Percentiles rank a stretch among this genome's conserved stretches.
These are phyloP conservation scores for Neckera pumila DNA, from an alignment of 225 moss, liverwort and hornwort genomes.

Conservation along the genomic window DNA sequence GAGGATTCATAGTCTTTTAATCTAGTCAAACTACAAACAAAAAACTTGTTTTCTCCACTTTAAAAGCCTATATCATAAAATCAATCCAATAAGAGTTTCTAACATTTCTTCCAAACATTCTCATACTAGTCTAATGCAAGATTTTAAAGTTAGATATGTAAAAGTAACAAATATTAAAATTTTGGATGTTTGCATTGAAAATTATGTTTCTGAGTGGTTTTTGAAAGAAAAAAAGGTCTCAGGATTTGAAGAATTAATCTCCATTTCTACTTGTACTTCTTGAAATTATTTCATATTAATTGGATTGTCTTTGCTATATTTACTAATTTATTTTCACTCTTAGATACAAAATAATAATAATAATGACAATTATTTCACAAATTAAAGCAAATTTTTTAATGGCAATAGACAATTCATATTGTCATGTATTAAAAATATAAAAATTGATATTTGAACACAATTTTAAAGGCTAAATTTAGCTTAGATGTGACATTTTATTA, in stretches of 20 bases:
- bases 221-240: no score
- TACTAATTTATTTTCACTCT: not conserved
- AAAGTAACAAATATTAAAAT: not conserved
- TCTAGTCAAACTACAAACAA: not conserved
- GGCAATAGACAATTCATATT: not conserved
- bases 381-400: not conserved
- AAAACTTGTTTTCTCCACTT: not conserved
- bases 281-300: not conserved
- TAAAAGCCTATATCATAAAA: not conserved
- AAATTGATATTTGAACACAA: not conserved
- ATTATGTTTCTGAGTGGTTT: not conserved
- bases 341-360: not conserved
- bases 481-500: not conserved
- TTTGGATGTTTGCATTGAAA: not conserved
- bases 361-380: not conserved
- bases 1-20: not conserved
- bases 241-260: fast-evolving
- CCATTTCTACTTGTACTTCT: not conserved
- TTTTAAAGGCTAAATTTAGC: not conserved
- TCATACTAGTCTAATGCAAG: not conserved
- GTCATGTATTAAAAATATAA: not conserved
- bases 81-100: fast-evolving
- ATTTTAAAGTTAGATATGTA: not conserved
- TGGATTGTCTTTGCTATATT: not conserved
- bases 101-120: not conserved